Conservation (phyloP, 345 rosid genomes). For the Acer yangbiense region DNA sequence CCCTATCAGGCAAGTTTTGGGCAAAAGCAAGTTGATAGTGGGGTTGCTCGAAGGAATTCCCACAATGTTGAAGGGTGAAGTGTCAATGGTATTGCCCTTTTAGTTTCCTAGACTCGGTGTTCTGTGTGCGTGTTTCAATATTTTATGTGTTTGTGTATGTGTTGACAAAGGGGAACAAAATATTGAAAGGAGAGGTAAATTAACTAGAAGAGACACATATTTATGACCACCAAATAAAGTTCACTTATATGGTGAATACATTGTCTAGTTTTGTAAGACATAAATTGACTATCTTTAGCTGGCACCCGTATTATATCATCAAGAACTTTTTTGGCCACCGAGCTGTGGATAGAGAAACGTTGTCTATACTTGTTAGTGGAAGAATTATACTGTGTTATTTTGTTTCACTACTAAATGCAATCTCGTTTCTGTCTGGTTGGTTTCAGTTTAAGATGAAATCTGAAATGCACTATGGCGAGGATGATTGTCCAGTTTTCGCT, state of each 20-base stretch:
- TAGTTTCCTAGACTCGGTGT: not conserved
- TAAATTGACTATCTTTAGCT: not conserved
- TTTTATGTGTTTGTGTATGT: not conserved
- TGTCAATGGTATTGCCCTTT: constrained; percentile 70
- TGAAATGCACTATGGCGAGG: constrained; percentile 90
- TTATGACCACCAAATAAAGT: not conserved
- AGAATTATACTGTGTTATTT: not conserved
- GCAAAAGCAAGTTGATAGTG: constrained; percentile 85
- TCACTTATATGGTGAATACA: not conserved
- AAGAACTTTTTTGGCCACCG: not conserved
- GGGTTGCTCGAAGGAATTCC: constrained; percentile 94
- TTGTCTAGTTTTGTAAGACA: not conserved
- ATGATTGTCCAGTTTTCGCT: constrained; percentile 74
- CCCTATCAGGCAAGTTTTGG: constrained; percentile 73
- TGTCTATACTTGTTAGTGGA: not conserved
- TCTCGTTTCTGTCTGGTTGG: not conserved
- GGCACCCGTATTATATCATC: not conserved
- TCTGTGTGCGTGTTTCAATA: not conserved
- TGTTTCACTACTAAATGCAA: not conserved
- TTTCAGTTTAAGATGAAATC: constrained; percentile 96
- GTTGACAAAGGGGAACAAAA: not conserved
- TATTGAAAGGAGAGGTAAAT: not conserved
- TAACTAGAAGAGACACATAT: not conserved
- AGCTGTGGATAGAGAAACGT: not conserved
- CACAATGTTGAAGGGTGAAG: constrained; percentile 93